A percentile compares a stretch with the other conserved stretches of the same genome.
Conservation (phyloP, 192 early-diverging fungal species). For the Thamnidium elegans region DNA sequence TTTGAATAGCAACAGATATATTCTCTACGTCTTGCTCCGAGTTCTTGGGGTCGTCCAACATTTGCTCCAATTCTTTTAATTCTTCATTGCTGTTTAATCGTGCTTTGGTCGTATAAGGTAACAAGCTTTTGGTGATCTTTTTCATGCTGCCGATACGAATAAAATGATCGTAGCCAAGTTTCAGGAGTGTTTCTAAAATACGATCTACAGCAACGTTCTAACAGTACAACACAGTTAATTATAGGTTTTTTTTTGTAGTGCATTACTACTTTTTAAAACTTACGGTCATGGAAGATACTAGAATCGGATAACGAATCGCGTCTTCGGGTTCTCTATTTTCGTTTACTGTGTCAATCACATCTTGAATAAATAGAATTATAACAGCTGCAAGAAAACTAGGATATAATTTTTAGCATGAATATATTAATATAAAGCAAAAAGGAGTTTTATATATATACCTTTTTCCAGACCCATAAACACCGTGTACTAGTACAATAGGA, state of each 20-base stretch:
- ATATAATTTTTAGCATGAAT: not conserved
- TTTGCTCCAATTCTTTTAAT: slow-evolving; percentile 72
- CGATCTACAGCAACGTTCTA: slow-evolving; percentile 77
- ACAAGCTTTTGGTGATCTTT: slow-evolving; percentile 60
- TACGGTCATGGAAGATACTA: slow-evolving; percentile 70
- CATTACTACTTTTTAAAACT: too few species aligned
- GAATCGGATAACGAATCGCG: slow-evolving; percentile 43
- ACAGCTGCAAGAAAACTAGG: slow-evolving; percentile 60
- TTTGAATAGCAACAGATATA: slow-evolving; percentile 51
- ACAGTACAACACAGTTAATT: not conserved
- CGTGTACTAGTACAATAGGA: slow-evolving; percentile 46
- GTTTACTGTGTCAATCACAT: slow-evolving; percentile 43
- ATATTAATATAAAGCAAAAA: not conserved
- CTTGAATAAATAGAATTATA: slow-evolving; percentile 56
- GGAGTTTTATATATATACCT: slow-evolving; percentile 36
- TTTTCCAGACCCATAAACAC: slow-evolving; percentile 75
- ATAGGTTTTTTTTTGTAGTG: too few species aligned
- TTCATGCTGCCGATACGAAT: slow-evolving; percentile 70
- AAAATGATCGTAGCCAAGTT: slow-evolving; percentile 64
- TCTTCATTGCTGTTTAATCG: slow-evolving; percentile 45
- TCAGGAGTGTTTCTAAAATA: slow-evolving; percentile 60
- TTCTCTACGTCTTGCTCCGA: slow-evolving; percentile 37
- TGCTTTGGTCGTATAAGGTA: slow-evolving; percentile 58
- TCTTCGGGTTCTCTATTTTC: slow-evolving; percentile 25
- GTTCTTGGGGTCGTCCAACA: slow-evolving; percentile 60